phyloP scores from a whole-genome alignment of 306 rosid species.

The Castanea mollissima region DNA sequence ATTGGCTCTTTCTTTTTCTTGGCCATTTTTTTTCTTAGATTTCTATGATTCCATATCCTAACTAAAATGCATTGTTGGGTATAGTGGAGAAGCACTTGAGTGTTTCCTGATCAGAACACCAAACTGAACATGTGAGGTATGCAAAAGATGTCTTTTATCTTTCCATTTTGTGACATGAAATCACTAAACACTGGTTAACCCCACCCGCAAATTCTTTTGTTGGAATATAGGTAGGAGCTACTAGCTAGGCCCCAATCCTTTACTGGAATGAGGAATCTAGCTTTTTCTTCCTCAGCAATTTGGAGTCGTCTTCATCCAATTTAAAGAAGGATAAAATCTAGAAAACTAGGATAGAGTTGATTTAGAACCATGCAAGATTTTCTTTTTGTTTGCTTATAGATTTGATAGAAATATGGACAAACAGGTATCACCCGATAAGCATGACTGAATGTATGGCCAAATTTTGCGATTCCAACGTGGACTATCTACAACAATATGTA shows the following conservation, averaged over 20 bases:
- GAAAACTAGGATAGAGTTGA: background rate
- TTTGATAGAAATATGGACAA: constrained; percentile 4
- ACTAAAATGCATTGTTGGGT: constrained; percentile 31
- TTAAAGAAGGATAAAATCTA: background rate
- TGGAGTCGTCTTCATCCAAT: constrained; percentile 2
- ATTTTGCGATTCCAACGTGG: constrained; percentile 19
- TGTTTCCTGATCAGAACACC: constrained; percentile 33
- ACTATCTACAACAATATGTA: constrained; percentile 3
- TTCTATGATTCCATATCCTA: background rate
- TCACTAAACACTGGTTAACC: constrained; percentile 28
- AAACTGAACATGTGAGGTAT: constrained; percentile 35
- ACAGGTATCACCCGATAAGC: background rate
- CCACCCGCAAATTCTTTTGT: constrained; percentile 4
- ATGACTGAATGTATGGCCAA: background rate
- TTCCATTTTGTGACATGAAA: constrained; percentile 44
- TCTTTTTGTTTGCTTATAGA: constrained; percentile 12
- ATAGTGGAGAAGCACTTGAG: constrained; percentile 63
- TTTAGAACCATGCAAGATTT: background rate
- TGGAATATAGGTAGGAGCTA: background rate
- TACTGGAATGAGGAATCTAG: constrained; percentile 3
- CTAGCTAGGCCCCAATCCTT: no score
- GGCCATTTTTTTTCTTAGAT: background rate
- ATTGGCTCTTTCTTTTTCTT: background rate
- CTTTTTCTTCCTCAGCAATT: constrained; percentile 7
- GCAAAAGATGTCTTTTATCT: constrained; percentile 42